Evolutionary conservation across 495 filamentous ascomycete genomes (phyloP), one percentile per base, ranked within the genome.

Genomic region (Collariella sp.): DNA sequence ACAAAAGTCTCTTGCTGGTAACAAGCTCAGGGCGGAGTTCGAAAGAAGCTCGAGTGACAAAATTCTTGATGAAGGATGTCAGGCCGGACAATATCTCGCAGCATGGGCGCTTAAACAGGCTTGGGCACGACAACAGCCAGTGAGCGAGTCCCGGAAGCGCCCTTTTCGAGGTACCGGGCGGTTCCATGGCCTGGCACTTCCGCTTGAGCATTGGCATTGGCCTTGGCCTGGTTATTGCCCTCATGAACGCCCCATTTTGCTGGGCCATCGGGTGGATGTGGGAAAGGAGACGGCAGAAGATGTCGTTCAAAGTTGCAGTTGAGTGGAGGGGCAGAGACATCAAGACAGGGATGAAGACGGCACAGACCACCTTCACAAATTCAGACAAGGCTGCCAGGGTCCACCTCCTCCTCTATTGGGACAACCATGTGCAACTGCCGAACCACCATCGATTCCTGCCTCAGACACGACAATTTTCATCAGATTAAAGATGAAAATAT

Each of bases 11-110:
- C 12, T 24, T 7, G 19, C 11, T 11, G 15, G 20, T 39, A 5
- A 16, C 11, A 50, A 29, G 22, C 36, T 35, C 11, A 11, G 16
- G 26, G 22, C 2, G 16, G n/a, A 23, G 49, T 29, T 41, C 23
- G 12, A 52, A n/a, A 13, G 49, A 52, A 52, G 49, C 49, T 52
- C 26, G 4, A 35, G 39, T 33, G 24, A 13, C 49, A 24, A 43
- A 19, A 9, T 23, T 16, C 38, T 34, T 16, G 15, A n/a, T 38
- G 16, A 38, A 34, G 47, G 41, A 44, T n/a, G 41, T 50, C 57
- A 59, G 63, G 60, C 62, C 52, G 64, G 58, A 58, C 62, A 65
- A 66, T 65, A 69, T 70, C 54, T 60, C 57, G 36, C 43, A 23
- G 43, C 36, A 31, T 49, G 55, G 60, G 66, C 66, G 66, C 66